Percentiles rank a stretch among this genome's conserved stretches.
These are phyloP conservation scores for rapeseed (Brassica napus) DNA, from an alignment of 345 rosid species.

Conservation along the genomic window DNA sequence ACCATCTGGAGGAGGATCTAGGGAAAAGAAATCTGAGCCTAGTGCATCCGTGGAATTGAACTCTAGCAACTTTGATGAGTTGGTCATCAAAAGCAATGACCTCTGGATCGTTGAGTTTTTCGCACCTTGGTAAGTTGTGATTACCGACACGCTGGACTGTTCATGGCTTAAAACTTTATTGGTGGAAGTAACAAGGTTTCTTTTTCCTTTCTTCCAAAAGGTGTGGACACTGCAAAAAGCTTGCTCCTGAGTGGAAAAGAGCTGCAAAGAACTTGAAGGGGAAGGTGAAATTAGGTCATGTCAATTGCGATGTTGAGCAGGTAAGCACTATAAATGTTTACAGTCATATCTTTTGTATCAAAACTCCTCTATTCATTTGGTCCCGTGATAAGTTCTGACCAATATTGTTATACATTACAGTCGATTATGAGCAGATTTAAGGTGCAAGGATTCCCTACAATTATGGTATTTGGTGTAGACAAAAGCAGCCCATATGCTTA, in stretches of 20 bases:
- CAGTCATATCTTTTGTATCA: too few relatives aligned
- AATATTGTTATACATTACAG: slow-evolving; percentile 47
- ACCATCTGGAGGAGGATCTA: slow-evolving; percentile 63
- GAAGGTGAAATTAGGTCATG: slow-evolving; percentile 95
- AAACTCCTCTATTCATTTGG: neutral
- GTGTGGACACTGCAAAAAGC: slow-evolving; percentile 99
- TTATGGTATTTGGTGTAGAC: slow-evolving; percentile 88
- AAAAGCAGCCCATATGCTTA: slow-evolving; percentile 82
- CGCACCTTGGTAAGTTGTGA: slow-evolving; percentile 84
- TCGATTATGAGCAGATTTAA: slow-evolving; percentile 96
- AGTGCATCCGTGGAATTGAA: slow-evolving; percentile 75
- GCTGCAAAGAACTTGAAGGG: slow-evolving; percentile 95
- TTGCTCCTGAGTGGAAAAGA: slow-evolving; percentile 98
- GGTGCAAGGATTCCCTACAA: slow-evolving; percentile 98
- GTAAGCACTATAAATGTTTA: slow-evolving; percentile 38
- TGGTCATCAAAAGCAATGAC: slow-evolving; percentile 92
- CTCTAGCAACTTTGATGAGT: slow-evolving; percentile 83
- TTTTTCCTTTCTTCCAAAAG: slow-evolving; percentile 38
- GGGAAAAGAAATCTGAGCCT: slow-evolving; percentile 57
- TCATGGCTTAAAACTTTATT: slow-evolving; percentile 7
- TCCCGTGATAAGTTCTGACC: slow-evolving; percentile 16
- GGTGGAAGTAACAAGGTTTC: neutral
- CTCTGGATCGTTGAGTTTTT: slow-evolving; percentile 98
- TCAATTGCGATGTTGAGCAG: slow-evolving; percentile 92
- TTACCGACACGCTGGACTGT: neutral